Base-by-base conservation (phyloP, 108 stramenopile genomes). In the Skeletonema menzelii region DNA sequence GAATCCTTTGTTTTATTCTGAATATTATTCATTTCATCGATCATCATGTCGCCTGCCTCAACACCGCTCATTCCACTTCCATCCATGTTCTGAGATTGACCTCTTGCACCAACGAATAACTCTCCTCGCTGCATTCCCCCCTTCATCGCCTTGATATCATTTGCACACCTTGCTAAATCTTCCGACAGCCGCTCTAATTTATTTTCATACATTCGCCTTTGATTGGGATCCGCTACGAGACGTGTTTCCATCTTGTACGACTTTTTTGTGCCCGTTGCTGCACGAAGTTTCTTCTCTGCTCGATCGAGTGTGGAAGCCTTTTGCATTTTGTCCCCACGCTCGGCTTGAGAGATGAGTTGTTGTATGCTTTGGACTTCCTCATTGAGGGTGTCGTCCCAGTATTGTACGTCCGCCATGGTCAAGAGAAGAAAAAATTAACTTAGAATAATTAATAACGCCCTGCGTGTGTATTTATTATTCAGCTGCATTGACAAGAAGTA, bases 1-100 rank as follows among this genome's bases (percentile, higher is more conserved):
- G 91, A 88, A 28, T 89, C 81, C 63, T 94, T 85, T 24, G 95
- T 96, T 74, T 91, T 91, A 63, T 94, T 89, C 59, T 96, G 95
- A 56, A 94, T 38, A 19, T 34, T 38, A 35, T 69, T 57, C 42
- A 91, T 90, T 57, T 92, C 90, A 35, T 69, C 57, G 55, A 96
- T 67, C 88, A 94, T 87, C 27, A 78, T 59, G 71, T 84, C 90
- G 5, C 95, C 93, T 20, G 85, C 89, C 65, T 82, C 84, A 10
- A 78, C 84, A 0, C 79, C 79, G 67, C 83, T 80, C 67, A 84
- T 74, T 49, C 86, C 87, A 3, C 62, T 80, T 4, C 31, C 38
- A 32, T 55, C 62, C 3, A 44, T 70, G 0, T 62, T 84, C 1
- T 69, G 79, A 6, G 37, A 20, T 42, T 19, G 46, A 6, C 58